Evolutionary conservation across 768 basidiomycete species (phyloP), one percentile per base, ranked within the genome.

Genomic region (Lentinula boryana): DNA sequence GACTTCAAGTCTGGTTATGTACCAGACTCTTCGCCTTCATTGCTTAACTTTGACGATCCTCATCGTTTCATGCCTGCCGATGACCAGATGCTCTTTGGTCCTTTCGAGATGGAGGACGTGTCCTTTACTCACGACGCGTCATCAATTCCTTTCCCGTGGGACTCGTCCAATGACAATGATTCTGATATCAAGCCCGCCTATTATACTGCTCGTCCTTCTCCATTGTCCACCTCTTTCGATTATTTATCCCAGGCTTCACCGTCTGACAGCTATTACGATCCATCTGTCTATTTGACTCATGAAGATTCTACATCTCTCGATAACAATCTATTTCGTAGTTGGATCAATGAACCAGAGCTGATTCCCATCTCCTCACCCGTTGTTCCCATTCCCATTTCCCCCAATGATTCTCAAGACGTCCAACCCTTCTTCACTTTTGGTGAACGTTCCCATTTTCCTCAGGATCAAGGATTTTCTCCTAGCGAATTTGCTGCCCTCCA

Each of bases 261-360:
- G 5, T 64, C 74, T 43, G 70, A 72, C 66, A 71, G 65, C 52
- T 74, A 71, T 62, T 73, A 71, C 65, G 74, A 76, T 70, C 74
- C 77, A 68, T 67, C 73, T 58, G 72, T 70, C 64, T 68, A 79
- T 64, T 69, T 68, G 68, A 75, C 72, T 62, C 78, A 69, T 67
- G 78, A 67, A 65, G 74, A 70, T 70, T 76, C 78, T 56, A 72
- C 80, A 56, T 73, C 76, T 12, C 68, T 77, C 62, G 83, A 85
- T 67, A 75, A 76, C 62, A 67, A 72, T 63, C 68, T 77, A 41
- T 79, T 79, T 68, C 74, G 84, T 3, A 75, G 81, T 63, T 90
- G 88, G 88, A 77, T 89, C 56, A 79, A 81, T 67, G 88, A 90
- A 70, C 72, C 83, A 54, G 84, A 85, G 54, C 60, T 70, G 31